Evolutionary conservation across 176 grass and related monocot species (phyloP), one percentile per base, ranked within the genome.

Genomic region (Carex scoparia): DNA sequence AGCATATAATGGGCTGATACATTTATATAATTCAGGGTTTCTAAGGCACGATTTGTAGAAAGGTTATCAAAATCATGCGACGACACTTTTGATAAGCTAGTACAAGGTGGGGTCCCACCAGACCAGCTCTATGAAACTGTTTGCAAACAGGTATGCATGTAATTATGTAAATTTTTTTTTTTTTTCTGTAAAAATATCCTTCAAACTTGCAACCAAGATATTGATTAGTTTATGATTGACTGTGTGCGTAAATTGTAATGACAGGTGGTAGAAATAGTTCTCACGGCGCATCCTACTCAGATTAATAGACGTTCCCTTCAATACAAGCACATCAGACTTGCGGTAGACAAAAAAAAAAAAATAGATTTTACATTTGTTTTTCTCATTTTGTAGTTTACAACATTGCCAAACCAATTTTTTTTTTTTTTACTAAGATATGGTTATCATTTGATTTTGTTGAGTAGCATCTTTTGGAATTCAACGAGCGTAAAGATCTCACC

Each of bases 281-380:
- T 98, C 40, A 98, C 93, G 58, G 95, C 93, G 10, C 95, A 98
- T 92, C 95, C 95, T 1, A 98, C 95, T 65, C 93, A 98, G 90
- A 95, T 98, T 64, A 98, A 98, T 64, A 88, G 95, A 32, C 91
- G 91, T 81, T 95, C 93, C 9, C 74, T 98, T 82, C 95, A 93
- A 75, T 98, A 98, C 53, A 94, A 98, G 51, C 95, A 93, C 78
- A 87, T 98, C 46, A 93, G 89, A 92, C 88, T 98, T 89, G 93
- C 89, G 28, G 95, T 97, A 79, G 7, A 96, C 80, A 88, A 48
- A 84, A 78, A 56, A 84, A 78, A 56, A 4, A 72, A 72, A 19
- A 61, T 7, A 61, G n/a, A 70, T 51, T 46, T 46, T 51, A 51
- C 48, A 51, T 51, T 10, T 51, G 0, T 51, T 76, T 91, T 84